Conservation (phyloP, 257 asterid genomes). For the Plantago major region DNA sequence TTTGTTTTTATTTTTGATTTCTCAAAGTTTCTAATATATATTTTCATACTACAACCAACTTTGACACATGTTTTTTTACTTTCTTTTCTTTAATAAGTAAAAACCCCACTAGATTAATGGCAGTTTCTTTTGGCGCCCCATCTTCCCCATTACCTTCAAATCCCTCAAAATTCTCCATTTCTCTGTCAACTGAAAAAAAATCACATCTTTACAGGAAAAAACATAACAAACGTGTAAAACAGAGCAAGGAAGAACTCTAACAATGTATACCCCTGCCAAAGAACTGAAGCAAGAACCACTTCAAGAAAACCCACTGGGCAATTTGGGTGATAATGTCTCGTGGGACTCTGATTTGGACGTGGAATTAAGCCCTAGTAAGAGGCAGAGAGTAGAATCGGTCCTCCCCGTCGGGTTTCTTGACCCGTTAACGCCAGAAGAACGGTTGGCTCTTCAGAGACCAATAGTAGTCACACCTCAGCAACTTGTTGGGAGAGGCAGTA, state of each 20-base stretch:
- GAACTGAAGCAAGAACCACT: background rate
- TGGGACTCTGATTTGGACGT: constrained; percentile 17
- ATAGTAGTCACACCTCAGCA: background rate
- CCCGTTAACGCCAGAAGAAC: constrained; percentile 38
- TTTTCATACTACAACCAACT: too few species aligned
- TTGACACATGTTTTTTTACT: too few species aligned
- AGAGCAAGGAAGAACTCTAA: background rate
- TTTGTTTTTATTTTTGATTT: too few species aligned
- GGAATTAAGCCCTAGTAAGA: constrained; percentile 26
- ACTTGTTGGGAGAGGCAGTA: background rate
- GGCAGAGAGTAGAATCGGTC: constrained; percentile 25
- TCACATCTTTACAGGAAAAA: too few species aligned
- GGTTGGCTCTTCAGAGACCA: constrained; percentile 12
- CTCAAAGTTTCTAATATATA: too few species aligned
- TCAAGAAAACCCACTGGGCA: background rate
- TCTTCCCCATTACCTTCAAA: too few species aligned
- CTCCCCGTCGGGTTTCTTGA: constrained; percentile 71
- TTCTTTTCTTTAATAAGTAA: too few species aligned
- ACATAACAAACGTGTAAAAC: background rate
- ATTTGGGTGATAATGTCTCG: too few species aligned
- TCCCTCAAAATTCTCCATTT: too few species aligned
- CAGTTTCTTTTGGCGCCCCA: too few species aligned
- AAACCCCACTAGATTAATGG: too few species aligned
- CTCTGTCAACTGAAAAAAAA: too few species aligned
- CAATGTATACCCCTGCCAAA: background rate